These are phyloP conservation scores for Pleomassaria siparia DNA, from an alignment of 2,329 filamentous ascomycete species.

Conservation along the genomic window DNA sequence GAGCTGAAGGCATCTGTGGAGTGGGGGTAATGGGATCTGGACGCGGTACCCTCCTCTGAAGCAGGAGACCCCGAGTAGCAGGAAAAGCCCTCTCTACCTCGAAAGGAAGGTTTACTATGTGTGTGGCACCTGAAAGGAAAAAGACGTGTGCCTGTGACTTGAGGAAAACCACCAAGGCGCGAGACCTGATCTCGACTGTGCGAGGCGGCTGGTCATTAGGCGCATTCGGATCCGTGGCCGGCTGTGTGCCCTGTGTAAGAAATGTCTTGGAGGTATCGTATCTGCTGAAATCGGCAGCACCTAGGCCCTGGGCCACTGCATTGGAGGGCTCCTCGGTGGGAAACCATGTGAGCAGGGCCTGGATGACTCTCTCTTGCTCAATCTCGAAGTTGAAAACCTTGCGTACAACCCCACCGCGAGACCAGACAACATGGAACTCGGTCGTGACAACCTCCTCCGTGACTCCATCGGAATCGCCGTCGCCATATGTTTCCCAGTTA, in stretches of 20 bases:
- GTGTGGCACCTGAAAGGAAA: slow-evolving; percentile 82
- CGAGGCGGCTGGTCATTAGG: slow-evolving; percentile 18
- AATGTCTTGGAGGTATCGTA: slow-evolving; percentile 21
- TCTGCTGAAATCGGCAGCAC: slow-evolving; percentile 16
- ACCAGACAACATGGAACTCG: slow-evolving; percentile 80
- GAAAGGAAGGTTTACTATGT: slow-evolving; percentile 91
- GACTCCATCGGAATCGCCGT: slow-evolving; percentile 46
- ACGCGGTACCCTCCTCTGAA: slow-evolving; percentile 75
- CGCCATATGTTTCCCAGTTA: slow-evolving; percentile 68
- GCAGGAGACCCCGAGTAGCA: slow-evolving; percentile 77
- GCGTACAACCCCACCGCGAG: slow-evolving; percentile 78
- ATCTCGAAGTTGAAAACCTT: slow-evolving; percentile 84
- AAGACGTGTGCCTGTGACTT: slow-evolving; percentile 92
- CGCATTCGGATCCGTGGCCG: slow-evolving; percentile 29
- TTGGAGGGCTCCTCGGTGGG: slow-evolving; percentile 48
- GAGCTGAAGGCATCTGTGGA: slow-evolving; percentile 56
- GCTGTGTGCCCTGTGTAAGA: slow-evolving; percentile 38
- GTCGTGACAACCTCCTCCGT: slow-evolving; percentile 84
- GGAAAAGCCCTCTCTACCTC: slow-evolving; percentile 87
- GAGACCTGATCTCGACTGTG: slow-evolving; percentile 34
- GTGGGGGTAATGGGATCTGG: slow-evolving; percentile 39
- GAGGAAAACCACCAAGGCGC: slow-evolving; percentile 83
- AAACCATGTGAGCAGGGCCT: slow-evolving; percentile 85
- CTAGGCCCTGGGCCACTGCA: slow-evolving; percentile 10
- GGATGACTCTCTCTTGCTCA: slow-evolving; percentile 82